Conservation (phyloP, 2,329 filamentous ascomycete species). For the Cladorrhinum sp. region DNA sequence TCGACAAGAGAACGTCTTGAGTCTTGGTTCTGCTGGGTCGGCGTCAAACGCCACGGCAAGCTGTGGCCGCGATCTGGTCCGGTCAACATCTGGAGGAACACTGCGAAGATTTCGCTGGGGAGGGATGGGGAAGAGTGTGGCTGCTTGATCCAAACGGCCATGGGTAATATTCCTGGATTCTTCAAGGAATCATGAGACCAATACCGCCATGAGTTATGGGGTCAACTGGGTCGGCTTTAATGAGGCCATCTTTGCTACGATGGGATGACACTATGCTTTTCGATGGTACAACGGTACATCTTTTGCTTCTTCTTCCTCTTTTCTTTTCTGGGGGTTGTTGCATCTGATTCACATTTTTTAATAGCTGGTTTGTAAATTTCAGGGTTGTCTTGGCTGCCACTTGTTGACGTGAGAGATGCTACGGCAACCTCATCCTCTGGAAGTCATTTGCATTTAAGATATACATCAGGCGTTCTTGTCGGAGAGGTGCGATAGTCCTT, state of each 20-base stretch:
- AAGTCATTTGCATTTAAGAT: not conserved
- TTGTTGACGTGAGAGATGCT: not conserved
- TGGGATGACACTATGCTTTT: not conserved
- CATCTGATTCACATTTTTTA: not conserved
- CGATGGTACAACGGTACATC: not conserved
- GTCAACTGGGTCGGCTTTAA: not conserved
- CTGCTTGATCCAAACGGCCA: slow-evolving; percentile 37
- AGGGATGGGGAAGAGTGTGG: slow-evolving; percentile 47
- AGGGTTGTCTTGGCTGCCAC: not conserved
- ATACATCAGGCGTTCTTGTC: not conserved
- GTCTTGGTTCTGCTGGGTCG: slow-evolving; percentile 30
- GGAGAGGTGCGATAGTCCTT: not conserved
- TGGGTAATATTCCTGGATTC: too few relatives aligned
- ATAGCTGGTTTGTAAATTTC: not conserved
- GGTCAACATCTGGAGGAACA: slow-evolving; percentile 46
- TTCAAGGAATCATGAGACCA: slow-evolving; percentile 20
- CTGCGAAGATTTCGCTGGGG: slow-evolving; percentile 55
- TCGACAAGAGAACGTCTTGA: slow-evolving; percentile 51
- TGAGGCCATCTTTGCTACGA: not conserved
- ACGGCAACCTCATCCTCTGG: not conserved
- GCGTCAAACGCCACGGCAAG: slow-evolving; percentile 43
- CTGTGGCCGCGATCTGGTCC: slow-evolving; percentile 53
- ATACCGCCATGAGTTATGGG: not conserved
- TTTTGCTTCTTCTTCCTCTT: not conserved
- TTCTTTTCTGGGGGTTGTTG: not conserved